Evolutionary conservation across 78 protist species (phyloP), one percentile per base, ranked within the genome.

Genomic region (Speleostelium caveatum): DNA sequence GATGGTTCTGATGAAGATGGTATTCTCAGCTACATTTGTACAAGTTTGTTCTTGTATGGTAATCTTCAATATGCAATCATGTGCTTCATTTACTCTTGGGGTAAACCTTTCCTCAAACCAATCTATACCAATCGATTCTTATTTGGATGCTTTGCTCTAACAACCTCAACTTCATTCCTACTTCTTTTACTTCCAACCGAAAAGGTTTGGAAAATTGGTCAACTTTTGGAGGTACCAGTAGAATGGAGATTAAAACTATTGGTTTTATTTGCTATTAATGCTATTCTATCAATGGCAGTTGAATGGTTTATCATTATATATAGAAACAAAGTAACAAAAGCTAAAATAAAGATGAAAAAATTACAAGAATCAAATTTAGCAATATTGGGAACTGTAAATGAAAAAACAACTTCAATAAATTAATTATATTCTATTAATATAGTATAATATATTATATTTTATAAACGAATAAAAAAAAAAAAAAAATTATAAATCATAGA

Each of bases 71-170:
- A 83, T 14, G 45, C 67, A 0, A 71, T 83, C 0, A 83, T 83
- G 91, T 24, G 72, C 10, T 68, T 80, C 22, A 80, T 80, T 56
- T 80, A 67, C 6, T 55, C 71, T 30, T 80, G 60, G 63, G 89
- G 78, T 56, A 66, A 80, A 39, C 89, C 89, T 3, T 80, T 80
- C 77, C 69, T 80, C 3, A 80, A 41, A 68, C 59, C 72, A 55
- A 80, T 80, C 35, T 80, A 80, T 30, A 80, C 89, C 45, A 80
- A 80, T 41, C 41, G 69, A 56, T 26, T 72, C 1, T 12, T 80
- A 2, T 80, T 80, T 59, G 67, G 41, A 17, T 67, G 74, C 24
- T 80, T 68, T 28, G 7, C 41, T 19, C 5, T 80, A 5, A 58
- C 60, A 32, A 49, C 68, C 19, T 10, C 60, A 3, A 68, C 89